Percentiles rank a stretch among this genome's conserved stretches.
Conservation (phyloP, 805 yeast genomes). For the Candida khao-thaluensis region DNA sequence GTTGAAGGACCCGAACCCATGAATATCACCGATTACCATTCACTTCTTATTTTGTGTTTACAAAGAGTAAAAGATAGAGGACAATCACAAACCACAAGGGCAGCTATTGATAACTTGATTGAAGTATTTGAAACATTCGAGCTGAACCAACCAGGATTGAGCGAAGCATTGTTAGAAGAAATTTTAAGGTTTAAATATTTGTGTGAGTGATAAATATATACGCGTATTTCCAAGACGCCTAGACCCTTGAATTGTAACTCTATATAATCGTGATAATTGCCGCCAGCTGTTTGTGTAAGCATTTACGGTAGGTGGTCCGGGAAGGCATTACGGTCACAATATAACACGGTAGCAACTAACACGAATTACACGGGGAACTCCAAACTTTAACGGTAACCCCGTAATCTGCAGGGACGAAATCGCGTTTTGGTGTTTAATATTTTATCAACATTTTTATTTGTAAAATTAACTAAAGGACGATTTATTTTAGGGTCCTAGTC, state of each 20-base stretch:
- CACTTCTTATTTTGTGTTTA: conserved; percentile 39
- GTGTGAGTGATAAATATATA: not conserved
- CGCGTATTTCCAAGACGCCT: not conserved
- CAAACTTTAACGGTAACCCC: not conserved
- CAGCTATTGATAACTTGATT: conserved; percentile 44
- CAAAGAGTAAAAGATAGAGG: conserved; percentile 53
- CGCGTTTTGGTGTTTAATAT: conserved; percentile 10
- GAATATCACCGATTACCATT: not conserved
- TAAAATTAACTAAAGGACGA: not conserved
- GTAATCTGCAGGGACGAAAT: conserved; percentile 5
- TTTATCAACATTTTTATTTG: conserved; percentile 1
- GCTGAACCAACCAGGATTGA: conserved; percentile 56
- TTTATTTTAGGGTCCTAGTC: no score
- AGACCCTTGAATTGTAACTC: no score
- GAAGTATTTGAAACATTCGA: conserved; percentile 47
- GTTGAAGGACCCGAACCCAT: not conserved
- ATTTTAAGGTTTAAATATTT: conserved; percentile 23
- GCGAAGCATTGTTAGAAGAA: conserved; percentile 68
- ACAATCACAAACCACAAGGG: conserved; percentile 45
- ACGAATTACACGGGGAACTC: not conserved
- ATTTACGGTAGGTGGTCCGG: no score
- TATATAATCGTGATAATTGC: no score
- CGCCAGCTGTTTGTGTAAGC: no score
- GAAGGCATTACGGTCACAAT: no score
- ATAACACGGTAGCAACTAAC: no score